Conservation (phyloP, 768 basidiomycete genomes). For the Pleurotus cornucopiae region DNA sequence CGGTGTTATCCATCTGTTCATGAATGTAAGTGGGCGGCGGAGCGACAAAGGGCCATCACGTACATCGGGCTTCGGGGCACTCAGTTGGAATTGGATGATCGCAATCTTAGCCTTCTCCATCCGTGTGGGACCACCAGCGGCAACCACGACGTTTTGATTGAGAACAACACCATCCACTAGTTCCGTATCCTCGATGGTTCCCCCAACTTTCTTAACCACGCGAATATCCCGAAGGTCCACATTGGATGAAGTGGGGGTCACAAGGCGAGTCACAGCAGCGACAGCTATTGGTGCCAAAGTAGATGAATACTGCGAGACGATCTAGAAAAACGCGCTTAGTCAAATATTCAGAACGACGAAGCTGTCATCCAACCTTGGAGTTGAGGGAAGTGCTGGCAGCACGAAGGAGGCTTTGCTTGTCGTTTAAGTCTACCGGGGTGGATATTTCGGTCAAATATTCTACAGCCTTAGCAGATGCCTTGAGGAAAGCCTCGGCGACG, state of each 20-base stretch:
- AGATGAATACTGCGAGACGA: constrained; percentile 98
- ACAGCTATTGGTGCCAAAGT: constrained; percentile 99
- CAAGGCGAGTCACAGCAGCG: constrained; percentile 88
- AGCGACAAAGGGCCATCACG: background rate
- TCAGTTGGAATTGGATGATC: constrained; percentile 97
- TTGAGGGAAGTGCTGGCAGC: constrained; percentile 95
- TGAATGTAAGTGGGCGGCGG: constrained; percentile 12
- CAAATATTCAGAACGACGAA: no score
- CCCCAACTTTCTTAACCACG: constrained; percentile 96
- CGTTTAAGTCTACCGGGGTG: constrained; percentile 85
- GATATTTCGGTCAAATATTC: constrained; percentile 93
- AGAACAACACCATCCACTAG: constrained; percentile 96
- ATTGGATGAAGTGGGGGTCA: constrained; percentile 84
- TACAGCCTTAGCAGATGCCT: constrained; percentile 87
- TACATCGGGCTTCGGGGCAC: constrained; percentile 96
- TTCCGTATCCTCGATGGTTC: constrained; percentile 98
- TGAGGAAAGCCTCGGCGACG: constrained; percentile 93
- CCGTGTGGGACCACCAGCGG: constrained; percentile 89
- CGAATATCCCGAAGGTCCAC: constrained; percentile 96
- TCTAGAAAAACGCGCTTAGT: constrained; percentile 40
- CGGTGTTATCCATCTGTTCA: constrained; percentile 96
- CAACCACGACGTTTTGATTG: constrained; percentile 88
- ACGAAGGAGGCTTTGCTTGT: constrained; percentile 78
- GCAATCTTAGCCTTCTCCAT: constrained; percentile 99
- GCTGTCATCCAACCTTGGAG: constrained; percentile 66